Evolutionary conservation across 1,284 basidiomycete genomes (phyloP), one percentile per base, ranked within the genome.

Genomic region (Cryptococcus hybrid): DNA sequence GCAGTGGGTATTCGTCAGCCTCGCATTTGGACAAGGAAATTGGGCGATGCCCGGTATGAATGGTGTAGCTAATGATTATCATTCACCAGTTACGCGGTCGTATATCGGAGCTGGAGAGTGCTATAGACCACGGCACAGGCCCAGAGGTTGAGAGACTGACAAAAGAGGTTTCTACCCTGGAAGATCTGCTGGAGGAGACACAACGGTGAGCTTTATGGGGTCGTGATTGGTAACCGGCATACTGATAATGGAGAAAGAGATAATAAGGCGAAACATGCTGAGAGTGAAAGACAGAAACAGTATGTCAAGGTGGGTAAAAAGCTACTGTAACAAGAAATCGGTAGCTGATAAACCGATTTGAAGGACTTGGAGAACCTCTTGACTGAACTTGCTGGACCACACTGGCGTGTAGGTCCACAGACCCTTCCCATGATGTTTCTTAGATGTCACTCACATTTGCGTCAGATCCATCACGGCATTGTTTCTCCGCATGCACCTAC

Each of bases 231-330:
- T 12, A 3, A 13, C 6, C n/a, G 24, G 34, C 7, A 3, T 34
- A 34, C 30, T 54, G 35, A 47, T 15, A 3, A 3, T 39, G 8
- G 24, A 40, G 34, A 37, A 6, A 75, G 73, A 35, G 71, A 70
- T 55, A 73, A 75, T 43, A 67, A 71, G 55, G 53, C 61, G 15
- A 73, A 75, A 44, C 67, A 71, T 52, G 56, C 55, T 6, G 60
- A 58, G 7, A 65, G 64, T n/a, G 73, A 75, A 53, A 50, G 52
- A n/a, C 55, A 66, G 50, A 67, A 63, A 42, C 55, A 54, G 3
- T 75, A 75, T 47, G 57, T 67, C 51, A 69, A 66, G 51, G 73
- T 71, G n/a, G n/a, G 62, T 47, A 6, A 5, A 24, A 24, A 24
- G 3, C 8, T 40, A 4, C 30, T 38, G 46, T 15, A 11, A 5